Evolutionary conservation across 768 basidiomycete species (phyloP).

Genomic region (Hygrocybe coccinea): DNA sequence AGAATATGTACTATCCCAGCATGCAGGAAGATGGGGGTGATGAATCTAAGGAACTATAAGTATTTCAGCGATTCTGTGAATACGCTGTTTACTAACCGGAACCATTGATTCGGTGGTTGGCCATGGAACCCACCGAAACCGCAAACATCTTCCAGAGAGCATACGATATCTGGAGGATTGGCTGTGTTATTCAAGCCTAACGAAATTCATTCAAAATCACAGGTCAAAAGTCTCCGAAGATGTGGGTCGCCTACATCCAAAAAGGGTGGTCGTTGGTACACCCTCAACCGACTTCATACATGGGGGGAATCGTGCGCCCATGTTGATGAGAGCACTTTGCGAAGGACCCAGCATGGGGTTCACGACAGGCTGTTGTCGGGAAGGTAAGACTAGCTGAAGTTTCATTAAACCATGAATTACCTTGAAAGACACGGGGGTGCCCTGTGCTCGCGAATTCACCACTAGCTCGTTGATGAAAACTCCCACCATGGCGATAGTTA

Average conservation of each 20-base stretch:
- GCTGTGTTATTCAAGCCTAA: conserved; percentile 79
- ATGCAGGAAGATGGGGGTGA: conserved; percentile 86
- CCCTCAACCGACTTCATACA: conserved; percentile 76
- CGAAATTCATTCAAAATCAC: background rate
- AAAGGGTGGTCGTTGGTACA: conserved; percentile 47
- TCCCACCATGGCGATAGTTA: conserved; percentile 63
- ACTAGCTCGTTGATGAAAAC: conserved; percentile 85
- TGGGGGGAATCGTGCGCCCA: conserved; percentile 89
- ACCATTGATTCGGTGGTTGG: conserved; percentile 45
- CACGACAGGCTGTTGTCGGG: conserved; percentile 56
- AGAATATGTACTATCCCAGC: conserved; percentile 92
- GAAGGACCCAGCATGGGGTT: conserved; percentile 93
- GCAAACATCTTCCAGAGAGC: conserved; percentile 78
- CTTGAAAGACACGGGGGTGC: conserved; percentile 81
- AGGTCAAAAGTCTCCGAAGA: background rate
- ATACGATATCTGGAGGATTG: conserved; percentile 65
- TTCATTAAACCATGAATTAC: conserved; percentile 28
- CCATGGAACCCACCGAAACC: conserved; percentile 70
- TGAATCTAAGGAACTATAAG: conserved; percentile 50
- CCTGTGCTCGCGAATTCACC: conserved; percentile 68
- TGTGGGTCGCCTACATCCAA: conserved; percentile 49
- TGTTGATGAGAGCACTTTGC: conserved; percentile 71
- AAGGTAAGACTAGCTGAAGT: background rate
- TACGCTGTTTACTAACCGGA: conserved; percentile 30
- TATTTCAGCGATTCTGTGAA: background rate